phyloP scores from a whole-genome alignment of 2,329 filamentous ascomycete genomes.

The Gliomastix tumulicola region DNA sequence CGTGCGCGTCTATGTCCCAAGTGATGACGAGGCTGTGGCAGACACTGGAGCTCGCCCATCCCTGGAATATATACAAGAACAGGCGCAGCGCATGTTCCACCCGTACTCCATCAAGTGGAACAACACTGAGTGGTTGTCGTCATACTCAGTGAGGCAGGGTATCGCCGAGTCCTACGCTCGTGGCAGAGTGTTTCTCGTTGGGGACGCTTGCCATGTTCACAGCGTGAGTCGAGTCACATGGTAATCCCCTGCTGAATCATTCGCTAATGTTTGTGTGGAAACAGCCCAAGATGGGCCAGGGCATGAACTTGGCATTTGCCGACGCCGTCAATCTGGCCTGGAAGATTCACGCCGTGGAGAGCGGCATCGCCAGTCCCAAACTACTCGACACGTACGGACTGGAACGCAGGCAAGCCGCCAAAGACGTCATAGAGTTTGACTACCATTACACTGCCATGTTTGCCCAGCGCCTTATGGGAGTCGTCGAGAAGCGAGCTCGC shows the following conservation, averaged over 20 bases:
- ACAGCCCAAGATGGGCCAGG: slow-evolving; percentile 70
- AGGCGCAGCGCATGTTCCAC: slow-evolving; percentile 57
- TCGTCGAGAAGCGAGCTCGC: slow-evolving; percentile 62
- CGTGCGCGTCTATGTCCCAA: slow-evolving; percentile 60
- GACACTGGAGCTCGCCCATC: no score
- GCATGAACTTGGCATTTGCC: slow-evolving; percentile 74
- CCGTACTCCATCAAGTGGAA: slow-evolving; percentile 65
- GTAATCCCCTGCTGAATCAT: neutral
- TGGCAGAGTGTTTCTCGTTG: slow-evolving; percentile 66
- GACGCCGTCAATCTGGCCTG: slow-evolving; percentile 87
- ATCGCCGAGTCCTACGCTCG: slow-evolving; percentile 62
- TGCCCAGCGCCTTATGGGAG: no score
- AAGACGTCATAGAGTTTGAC: slow-evolving; percentile 80
- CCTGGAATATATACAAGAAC: no score
- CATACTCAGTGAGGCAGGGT: slow-evolving; percentile 70
- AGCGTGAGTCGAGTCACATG: slow-evolving; percentile 45
- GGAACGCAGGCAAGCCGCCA: slow-evolving; percentile 78
- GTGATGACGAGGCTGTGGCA: slow-evolving; percentile 57
- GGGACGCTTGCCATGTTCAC: slow-evolving; percentile 75
- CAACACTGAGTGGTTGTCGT: slow-evolving; percentile 66
- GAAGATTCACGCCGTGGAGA: slow-evolving; percentile 91
- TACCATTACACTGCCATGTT: slow-evolving; percentile 86
- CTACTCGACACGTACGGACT: slow-evolving; percentile 80
- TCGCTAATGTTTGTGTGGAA: slow-evolving; percentile 43
- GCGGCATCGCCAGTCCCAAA: slow-evolving; percentile 67